phyloP scores from a whole-genome alignment of 2,329 filamentous ascomycete species.

The Endoconidiophora polonica region DNA sequence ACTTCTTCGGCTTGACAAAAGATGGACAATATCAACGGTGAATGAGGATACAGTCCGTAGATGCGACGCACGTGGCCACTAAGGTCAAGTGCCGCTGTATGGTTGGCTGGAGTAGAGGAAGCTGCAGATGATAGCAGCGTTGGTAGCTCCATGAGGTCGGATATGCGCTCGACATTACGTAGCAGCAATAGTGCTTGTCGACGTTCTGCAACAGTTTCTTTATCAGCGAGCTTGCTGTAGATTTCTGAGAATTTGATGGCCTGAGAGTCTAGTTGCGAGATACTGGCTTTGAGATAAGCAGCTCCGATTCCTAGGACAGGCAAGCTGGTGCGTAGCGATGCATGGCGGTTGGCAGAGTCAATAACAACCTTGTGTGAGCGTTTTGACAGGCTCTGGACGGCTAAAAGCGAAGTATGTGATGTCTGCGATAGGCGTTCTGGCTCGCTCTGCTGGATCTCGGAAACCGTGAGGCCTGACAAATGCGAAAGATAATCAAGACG shows the following conservation, averaged over 20 bases:
- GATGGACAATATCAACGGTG: conserved; percentile 56
- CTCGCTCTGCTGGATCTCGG: conserved; percentile 57
- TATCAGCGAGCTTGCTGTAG: conserved; percentile 59
- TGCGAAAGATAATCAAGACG: conserved; percentile 58
- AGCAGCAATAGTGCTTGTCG: conserved; percentile 68
- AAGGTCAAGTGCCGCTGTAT: conserved; percentile 77
- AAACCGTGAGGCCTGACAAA: conserved; percentile 59
- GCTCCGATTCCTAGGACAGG: conserved; percentile 51
- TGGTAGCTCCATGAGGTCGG: conserved; percentile 82
- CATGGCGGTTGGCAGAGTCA: conserved; percentile 59
- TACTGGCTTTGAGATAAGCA: conserved; percentile 47
- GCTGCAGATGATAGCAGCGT: conserved; percentile 69
- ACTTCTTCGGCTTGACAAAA: conserved; percentile 64
- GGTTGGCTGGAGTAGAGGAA: conserved; percentile 49
- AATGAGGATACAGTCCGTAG: conserved; percentile 65
- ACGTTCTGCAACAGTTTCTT: conserved; percentile 53
- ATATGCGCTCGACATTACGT: conserved; percentile 74
- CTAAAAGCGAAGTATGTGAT: conserved; percentile 64
- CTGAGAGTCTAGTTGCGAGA: conserved; percentile 64
- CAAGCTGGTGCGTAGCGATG: conserved; percentile 55
- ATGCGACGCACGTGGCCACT: conserved; percentile 86
- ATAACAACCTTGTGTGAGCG: conserved; percentile 77
- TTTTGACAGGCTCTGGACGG: conserved; percentile 75
- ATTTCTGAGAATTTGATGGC: conserved; percentile 67
- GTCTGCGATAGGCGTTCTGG: conserved; percentile 64